A percentile compares a stretch with the other conserved stretches of the same genome.
These are phyloP conservation scores for Kodamaea derodonti DNA, from an alignment of 1,139 yeast species.

Conservation along the genomic window DNA sequence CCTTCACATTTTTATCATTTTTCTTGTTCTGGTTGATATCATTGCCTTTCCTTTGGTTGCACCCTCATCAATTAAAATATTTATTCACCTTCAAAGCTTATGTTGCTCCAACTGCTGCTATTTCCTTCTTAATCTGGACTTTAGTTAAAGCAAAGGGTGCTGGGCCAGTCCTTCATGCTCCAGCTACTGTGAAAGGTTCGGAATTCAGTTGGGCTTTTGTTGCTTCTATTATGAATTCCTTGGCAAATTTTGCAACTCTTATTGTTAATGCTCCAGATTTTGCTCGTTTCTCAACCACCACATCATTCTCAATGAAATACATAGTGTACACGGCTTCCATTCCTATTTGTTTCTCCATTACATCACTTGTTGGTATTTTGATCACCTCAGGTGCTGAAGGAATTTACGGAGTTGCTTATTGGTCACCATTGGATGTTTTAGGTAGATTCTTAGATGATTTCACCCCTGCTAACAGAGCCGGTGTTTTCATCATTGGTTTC, in stretches of 20 bases:
- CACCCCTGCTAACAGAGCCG: constrained; percentile 70
- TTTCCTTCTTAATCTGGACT: constrained; percentile 79
- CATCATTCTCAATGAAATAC: constrained; percentile 40
- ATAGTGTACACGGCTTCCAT: constrained; percentile 54
- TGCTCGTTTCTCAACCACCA: constrained; percentile 67
- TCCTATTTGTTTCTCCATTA: constrained; percentile 74
- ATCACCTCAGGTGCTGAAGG: constrained; percentile 78
- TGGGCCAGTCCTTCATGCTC: constrained; percentile 61
- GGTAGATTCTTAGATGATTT: constrained; percentile 58
- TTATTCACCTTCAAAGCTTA: constrained; percentile 76
- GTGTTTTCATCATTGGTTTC: constrained; percentile 74
- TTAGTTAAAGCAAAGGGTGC: constrained; percentile 70
- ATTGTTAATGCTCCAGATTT: constrained; percentile 89
- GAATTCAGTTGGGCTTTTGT: constrained; percentile 81
- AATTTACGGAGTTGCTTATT: constrained; percentile 65
- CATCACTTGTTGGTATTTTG: constrained; percentile 81
- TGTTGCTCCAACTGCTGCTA: constrained; percentile 75
- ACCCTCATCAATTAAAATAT: constrained; percentile 78
- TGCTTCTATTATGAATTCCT: constrained; percentile 70
- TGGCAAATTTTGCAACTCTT: constrained; percentile 84
- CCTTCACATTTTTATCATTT: constrained; percentile 68
- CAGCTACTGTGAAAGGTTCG: constrained; percentile 49
- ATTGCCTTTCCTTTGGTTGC: constrained; percentile 75
- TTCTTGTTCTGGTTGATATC: constrained; percentile 76
- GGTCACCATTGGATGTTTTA: constrained; percentile 85